Base-by-base conservation (phyloP, 164 flowering plant species). In the Akebia trifoliata region DNA sequence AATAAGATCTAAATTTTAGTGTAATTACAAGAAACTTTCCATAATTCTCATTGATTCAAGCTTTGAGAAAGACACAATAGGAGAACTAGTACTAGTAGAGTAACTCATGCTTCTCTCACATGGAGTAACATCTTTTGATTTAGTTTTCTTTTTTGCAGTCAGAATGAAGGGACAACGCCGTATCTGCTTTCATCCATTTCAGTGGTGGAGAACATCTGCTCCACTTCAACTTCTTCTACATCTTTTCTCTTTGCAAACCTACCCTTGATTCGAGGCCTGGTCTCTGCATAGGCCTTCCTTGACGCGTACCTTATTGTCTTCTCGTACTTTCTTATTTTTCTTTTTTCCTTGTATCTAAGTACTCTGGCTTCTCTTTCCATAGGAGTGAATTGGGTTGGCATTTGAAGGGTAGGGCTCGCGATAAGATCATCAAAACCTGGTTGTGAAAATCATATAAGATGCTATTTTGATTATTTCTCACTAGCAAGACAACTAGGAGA, bases 241-340 rank as follows among this genome's bases (percentile, higher is more conserved):
- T 86, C 86, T 8, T 77, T 73, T 68, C 95, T 72, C 70, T 85
- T 91, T 0, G 95, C 96, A 50, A 91, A 91, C 34, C 95, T 74
- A 24, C 98, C 96, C 70, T 87, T 84, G 79, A 91, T 85, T 51
- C 96, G 75, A 0, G 98, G 98, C 59, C 96, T 75, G 9, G 84
- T 86, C 61, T 87, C 97, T 40, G 97, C 96, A 59, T 87, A 91
- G 0, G 97, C 94, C 72, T 91, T 91, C 58, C 97, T 83, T 17
- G 98, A 86, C 8, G 96, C 96, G 63, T 91, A 91, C 69, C 98
- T 74, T 21, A 91, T 83, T 45, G 90, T 91, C 79, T 91, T 91
- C 77, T 88, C 95, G 43, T 88, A 91, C 61, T 86, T 91, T 38
- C 98, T 76, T 4, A 67, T 79, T 72, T 88, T 88, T 73, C 80